Evolutionary conservation across 2,329 filamentous ascomycete genomes (phyloP), one percentile per base, ranked within the genome.

Genomic region (Aspergillus novoparasiticus): DNA sequence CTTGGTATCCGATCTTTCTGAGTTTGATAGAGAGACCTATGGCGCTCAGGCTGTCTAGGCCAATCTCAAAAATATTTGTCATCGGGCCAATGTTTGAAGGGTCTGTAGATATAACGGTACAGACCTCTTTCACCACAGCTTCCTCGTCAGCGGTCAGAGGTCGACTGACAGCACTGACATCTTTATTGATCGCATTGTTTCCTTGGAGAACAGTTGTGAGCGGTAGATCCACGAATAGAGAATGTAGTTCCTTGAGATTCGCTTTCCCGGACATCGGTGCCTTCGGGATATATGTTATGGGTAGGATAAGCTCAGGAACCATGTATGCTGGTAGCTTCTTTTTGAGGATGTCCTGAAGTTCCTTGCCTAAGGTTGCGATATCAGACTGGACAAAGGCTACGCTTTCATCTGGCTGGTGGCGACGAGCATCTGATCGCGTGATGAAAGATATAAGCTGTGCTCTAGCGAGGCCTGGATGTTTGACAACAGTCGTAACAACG

Each of bases 31-130:
- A 74, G n/a, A 80, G 64, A 32, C 72, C 73, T 32, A 80, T 78
- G 16, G 73, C 75, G 48, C 70, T 75, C 6, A 80, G 65, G 64
- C 77, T 79, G 63, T 80, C 78, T 36, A 80, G 60, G 0, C 77
- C 78, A 19, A 79, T 68, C 57, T 76, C 72, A 50, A 79, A 79
- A 16, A 79, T 72, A 19, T 74, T 77, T 2, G 73, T 76, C 59
- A 70, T 57, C 1, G 67, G 67, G 0, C 57, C 60, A 12, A 76
- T 65, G 6, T 59, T 62, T 1, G 63, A 60, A 16, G 59, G 54
- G 12, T 73, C 68, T 19, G 62, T 60, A 11, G 65, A 59, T 26
- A 74, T 63, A 23, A 73, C 64, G 28, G 57, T 58, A 50, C 64
- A 69, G 3, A 78, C 68, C 34, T 69, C 66, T 6, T 61, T 67